Evolutionary conservation across 2,329 filamentous ascomycete species (phyloP), one percentile per base, ranked within the genome.

Genomic region (Cryphonectria radicalis): DNA sequence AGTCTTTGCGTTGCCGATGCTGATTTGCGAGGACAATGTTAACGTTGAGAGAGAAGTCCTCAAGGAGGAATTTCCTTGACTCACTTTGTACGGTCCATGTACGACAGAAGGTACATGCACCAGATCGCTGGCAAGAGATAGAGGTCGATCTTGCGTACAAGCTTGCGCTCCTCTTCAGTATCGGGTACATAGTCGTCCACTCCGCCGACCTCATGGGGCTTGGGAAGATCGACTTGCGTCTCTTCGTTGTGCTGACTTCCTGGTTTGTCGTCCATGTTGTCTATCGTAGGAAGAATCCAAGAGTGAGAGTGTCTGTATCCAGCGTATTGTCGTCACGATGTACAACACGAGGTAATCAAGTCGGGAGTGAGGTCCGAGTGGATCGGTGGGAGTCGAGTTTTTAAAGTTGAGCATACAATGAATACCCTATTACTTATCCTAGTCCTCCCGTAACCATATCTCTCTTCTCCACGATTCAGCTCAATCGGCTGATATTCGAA

Each of bases 51-150:
- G 17, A 42, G n/a, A 13, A 28, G n/a, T 25, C n/a, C 0, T n/a
- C 17, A 7, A 14, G 8, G 8, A 7, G 8, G 25, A 19, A 25
- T 17, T 25, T 19, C 17, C 2, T 17, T 22, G 4, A 62, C 82
- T 81, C 62, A 85, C 84, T 73, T 85, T 84, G 80, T 82, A 35
- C 83, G 79, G 55, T 84, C 82, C 28, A 84, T 76, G 69, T 83
- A 83, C 3, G 81, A 82, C 75, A 84, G 77, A 67, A 81, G 77
- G 73, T 82, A 83, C 65, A 84, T 78, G 62, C 83, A 63, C 67
- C 82, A 82, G 28, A 84, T 77, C 28, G 81, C 77, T 0, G 83
- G 82, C 57, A 80, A 81, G 68, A 84, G 77, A 70, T 78, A 77
- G 3, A 81, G 73, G 72, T 85, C 82, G 40, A 83, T 79, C 77